Conservation (phyloP, 306 rosid genomes). For the Cicer arietinum region DNA sequence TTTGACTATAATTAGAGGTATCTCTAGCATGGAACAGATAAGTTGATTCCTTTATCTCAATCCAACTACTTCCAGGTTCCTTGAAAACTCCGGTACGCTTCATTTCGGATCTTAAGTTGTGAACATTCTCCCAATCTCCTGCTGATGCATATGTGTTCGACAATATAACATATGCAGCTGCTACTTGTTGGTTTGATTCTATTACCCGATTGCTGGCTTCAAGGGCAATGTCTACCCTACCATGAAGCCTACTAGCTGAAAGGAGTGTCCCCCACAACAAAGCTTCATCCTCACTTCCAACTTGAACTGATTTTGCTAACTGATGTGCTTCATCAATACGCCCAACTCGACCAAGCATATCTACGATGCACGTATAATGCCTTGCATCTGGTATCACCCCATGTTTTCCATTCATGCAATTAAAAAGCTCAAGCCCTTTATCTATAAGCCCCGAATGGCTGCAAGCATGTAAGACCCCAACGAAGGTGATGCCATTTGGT, state of each 20-base stretch:
- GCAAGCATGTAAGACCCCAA: constrained; percentile 86
- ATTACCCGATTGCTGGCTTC: constrained; percentile 71
- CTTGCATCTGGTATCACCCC: constrained; percentile 69
- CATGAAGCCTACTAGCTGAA: constrained; percentile 86
- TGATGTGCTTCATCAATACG: constrained; percentile 66
- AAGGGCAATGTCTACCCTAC: constrained; percentile 77
- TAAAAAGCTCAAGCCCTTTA: constrained; percentile 68
- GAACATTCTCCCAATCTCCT: constrained; percentile 80
- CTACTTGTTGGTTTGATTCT: constrained; percentile 70
- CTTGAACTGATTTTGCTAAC: constrained; percentile 68
- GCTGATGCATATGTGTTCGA: constrained; percentile 74
- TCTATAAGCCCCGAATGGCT: constrained; percentile 85
- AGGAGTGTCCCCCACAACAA: constrained; percentile 82
- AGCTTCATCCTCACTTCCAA: constrained; percentile 55
- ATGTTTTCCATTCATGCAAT: constrained; percentile 63
- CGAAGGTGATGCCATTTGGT: constrained; percentile 75
- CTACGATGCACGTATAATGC: constrained; percentile 77
- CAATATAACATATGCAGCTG: constrained; percentile 71
- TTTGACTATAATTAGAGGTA: constrained; percentile 49
- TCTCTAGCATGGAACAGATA: constrained; percentile 78
- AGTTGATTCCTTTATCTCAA: constrained; percentile 70
- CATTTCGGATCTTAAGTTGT: constrained; percentile 63
- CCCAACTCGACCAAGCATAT: constrained; percentile 84
- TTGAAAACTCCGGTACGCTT: constrained; percentile 63
- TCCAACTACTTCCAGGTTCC: constrained; percentile 92